Conservation (phyloP, 305 asterid genomes). For the Fraxinus greggii region DNA sequence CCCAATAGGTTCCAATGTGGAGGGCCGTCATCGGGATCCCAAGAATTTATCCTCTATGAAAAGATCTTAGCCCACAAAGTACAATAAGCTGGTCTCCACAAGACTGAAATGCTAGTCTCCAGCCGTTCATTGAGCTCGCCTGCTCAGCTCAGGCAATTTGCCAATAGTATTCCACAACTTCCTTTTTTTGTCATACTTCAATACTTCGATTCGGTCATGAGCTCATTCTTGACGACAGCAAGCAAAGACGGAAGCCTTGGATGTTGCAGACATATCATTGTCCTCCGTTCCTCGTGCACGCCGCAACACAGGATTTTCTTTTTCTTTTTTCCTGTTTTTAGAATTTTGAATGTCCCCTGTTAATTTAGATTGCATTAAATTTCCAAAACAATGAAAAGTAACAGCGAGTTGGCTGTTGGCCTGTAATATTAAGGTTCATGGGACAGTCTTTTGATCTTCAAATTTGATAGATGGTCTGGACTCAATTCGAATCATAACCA, state of each 20-base stretch:
- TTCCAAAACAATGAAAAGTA: too few species aligned
- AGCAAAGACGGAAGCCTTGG: slow-evolving; percentile 87
- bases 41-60: slow-evolving; percentile 72
- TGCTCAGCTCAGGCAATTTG: slow-evolving; percentile 69
- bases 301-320: neutral
- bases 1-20: slow-evolving; percentile 75
- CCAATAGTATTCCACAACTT: slow-evolving; percentile 27
- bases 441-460: too few species aligned
- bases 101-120: slow-evolving; percentile 92
- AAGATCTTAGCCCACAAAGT: slow-evolving; percentile 70
- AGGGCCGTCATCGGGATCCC: slow-evolving; percentile 78
- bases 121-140: slow-evolving; percentile 73
- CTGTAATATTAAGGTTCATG: too few species aligned
- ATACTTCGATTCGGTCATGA: slow-evolving; percentile 71
- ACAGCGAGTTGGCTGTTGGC: too few species aligned
- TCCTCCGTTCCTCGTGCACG: neutral
- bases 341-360: too few species aligned
- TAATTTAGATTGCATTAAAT: too few species aligned
- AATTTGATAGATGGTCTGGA: too few species aligned
- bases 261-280: slow-evolving; percentile 21
- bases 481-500: too few species aligned
- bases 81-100: slow-evolving; percentile 84
- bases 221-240: slow-evolving; percentile 70
- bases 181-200: slow-evolving; percentile 49
- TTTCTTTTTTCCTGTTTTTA: too few species aligned